Conservation (phyloP, 2,329 filamentous ascomycete species). For the Diplodia corticola region DNA sequence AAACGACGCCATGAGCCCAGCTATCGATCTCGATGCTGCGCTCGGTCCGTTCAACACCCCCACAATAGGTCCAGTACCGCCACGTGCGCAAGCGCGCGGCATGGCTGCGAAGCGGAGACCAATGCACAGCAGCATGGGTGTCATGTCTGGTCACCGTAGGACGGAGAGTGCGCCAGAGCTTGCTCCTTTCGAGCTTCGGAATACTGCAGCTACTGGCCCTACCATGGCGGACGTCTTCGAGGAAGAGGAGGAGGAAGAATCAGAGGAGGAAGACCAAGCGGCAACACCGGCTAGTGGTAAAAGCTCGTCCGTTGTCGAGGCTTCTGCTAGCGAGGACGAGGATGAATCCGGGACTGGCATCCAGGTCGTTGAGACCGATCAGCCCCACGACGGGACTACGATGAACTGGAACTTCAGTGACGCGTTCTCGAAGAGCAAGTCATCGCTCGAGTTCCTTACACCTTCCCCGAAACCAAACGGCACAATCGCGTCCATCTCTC, state of each 20-base stretch:
- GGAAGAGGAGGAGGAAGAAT: slow-evolving; percentile 68
- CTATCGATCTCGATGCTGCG: slow-evolving; percentile 93
- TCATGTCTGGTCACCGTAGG: slow-evolving; percentile 74
- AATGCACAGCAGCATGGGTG: slow-evolving; percentile 74
- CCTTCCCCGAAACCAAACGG: slow-evolving; percentile 13
- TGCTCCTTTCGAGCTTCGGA: slow-evolving; percentile 67
- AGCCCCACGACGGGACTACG: slow-evolving; percentile 38
- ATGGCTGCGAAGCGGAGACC: slow-evolving; percentile 57
- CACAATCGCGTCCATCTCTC: not conserved
- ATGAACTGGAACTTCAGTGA: slow-evolving; percentile 49
- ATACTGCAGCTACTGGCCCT: slow-evolving; percentile 59
- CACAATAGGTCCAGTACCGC: slow-evolving; percentile 64
- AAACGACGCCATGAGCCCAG: slow-evolving; percentile 68
- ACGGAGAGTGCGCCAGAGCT: slow-evolving; percentile 80
- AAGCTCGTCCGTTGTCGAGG: slow-evolving; percentile 24
- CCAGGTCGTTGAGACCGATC: slow-evolving; percentile 48
- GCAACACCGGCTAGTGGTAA: slow-evolving; percentile 28
- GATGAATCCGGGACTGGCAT: slow-evolving; percentile 47
- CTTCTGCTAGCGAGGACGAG: slow-evolving; percentile 31
- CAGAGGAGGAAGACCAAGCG: slow-evolving; percentile 51
- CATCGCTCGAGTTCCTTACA: not conserved
- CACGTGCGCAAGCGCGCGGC: slow-evolving; percentile 49
- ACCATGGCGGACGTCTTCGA: slow-evolving; percentile 87
- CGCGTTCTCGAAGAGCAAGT: slow-evolving; percentile 22
- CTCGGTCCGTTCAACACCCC: slow-evolving; percentile 90